A percentile compares a stretch with the other conserved stretches of the same genome.
phyloP scores from a whole-genome alignment of 2,329 filamentous ascomycete genomes.

The Emmonsia crescens region DNA sequence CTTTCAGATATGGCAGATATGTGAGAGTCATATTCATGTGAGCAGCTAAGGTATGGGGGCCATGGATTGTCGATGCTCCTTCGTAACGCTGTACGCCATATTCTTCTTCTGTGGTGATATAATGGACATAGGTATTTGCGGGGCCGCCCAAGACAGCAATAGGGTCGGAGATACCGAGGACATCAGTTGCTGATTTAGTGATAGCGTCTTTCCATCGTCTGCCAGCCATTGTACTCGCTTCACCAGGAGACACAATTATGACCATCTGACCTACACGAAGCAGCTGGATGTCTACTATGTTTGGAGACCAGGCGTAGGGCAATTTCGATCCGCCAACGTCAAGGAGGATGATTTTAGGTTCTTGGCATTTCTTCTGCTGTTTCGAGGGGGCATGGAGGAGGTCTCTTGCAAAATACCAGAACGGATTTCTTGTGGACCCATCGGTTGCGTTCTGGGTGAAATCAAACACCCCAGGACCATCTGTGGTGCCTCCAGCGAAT shows the following conservation, averaged over 20 bases:
- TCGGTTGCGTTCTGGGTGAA: slow-evolving; percentile 80
- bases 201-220: slow-evolving; percentile 73
- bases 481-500: slow-evolving; percentile 85
- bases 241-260: slow-evolving; percentile 74
- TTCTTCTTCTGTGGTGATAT: slow-evolving; percentile 68
- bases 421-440: slow-evolving; percentile 55
- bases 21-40: slow-evolving; percentile 79
- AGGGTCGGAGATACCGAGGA: slow-evolving; percentile 43
- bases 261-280: slow-evolving; percentile 75
- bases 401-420: slow-evolving; percentile 68
- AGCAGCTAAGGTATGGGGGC: slow-evolving; percentile 68
- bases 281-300: slow-evolving; percentile 80
- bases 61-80: slow-evolving; percentile 85
- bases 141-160: slow-evolving; percentile 80
- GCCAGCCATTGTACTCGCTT: slow-evolving; percentile 87
- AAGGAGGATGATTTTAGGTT: slow-evolving; percentile 71
- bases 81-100: slow-evolving; percentile 83
- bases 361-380: slow-evolving; percentile 65
- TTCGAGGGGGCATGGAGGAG: slow-evolving; percentile 59
- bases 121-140: slow-evolving; percentile 83
- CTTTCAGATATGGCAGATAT: slow-evolving; percentile 55
- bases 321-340: slow-evolving; percentile 70
- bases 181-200: slow-evolving; percentile 41
- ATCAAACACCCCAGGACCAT: slow-evolving; percentile 84
- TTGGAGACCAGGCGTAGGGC: slow-evolving; percentile 83